phyloP scores from a whole-genome alignment of 768 basidiomycete species.

The Pulveroboletus sp. region DNA sequence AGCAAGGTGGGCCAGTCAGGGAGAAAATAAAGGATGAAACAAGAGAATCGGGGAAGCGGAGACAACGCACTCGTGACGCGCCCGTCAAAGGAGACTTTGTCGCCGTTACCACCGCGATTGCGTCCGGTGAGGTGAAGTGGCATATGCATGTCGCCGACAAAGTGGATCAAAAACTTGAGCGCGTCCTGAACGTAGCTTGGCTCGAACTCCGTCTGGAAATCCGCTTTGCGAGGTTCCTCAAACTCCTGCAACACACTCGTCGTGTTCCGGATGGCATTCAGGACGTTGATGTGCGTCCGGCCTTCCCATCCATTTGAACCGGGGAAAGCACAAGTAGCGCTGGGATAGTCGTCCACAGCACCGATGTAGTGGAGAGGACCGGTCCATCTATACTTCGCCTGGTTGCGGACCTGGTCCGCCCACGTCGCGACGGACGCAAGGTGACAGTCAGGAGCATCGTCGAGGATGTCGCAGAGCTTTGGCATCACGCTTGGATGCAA shows the following conservation, averaged over 20 bases:
- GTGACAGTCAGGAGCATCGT: conserved; percentile 53
- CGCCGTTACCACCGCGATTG: conserved; percentile 82
- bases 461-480: conserved; percentile 67
- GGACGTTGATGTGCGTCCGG: conserved; percentile 53
- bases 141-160: conserved; percentile 89
- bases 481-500: conserved; percentile 68
- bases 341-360: conserved; percentile 72
- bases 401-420: conserved; percentile 69
- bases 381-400: conserved; percentile 60
- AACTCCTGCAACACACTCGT: conserved; percentile 57
- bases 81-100: conserved; percentile 69
- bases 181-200: conserved; percentile 61
- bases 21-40: neutral
- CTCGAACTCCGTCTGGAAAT: conserved; percentile 11
- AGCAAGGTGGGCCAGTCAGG: neutral
- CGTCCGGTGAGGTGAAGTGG: conserved; percentile 89
- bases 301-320: conserved; percentile 74
- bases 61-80: conserved; percentile 58
- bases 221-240: conserved; percentile 20
- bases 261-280: conserved; percentile 75
- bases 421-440: conserved; percentile 82
- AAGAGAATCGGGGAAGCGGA: neutral
- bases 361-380: conserved; percentile 72
- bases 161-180: conserved; percentile 90
- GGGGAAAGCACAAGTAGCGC: conserved; percentile 70